These are phyloP conservation scores for Monsonia emarginata DNA, from an alignment of 441 rosid genomes.

Conservation along the genomic window DNA sequence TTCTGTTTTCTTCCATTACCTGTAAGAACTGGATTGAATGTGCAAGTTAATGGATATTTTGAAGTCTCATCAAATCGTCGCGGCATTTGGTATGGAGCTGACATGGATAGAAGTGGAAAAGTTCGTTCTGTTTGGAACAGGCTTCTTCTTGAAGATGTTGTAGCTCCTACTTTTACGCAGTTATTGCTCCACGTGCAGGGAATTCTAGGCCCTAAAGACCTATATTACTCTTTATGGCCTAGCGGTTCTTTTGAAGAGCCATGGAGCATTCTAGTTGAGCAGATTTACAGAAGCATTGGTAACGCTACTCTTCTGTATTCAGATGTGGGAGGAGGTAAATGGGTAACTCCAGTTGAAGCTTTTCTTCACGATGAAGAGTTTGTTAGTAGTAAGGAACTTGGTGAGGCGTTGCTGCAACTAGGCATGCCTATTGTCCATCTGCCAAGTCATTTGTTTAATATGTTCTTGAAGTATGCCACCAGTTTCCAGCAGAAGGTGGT, in stretches of 20 bases:
- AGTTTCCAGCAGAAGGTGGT: conserved; percentile 72
- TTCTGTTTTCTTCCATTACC: conserved; percentile 97
- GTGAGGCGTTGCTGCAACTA: conserved; percentile 62
- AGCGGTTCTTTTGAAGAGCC: conserved; percentile 88
- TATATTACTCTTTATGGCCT: conserved; percentile 79
- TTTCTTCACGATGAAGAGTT: conserved; percentile 81
- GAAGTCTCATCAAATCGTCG: conserved; percentile 98
- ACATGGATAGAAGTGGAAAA: conserved; percentile 98
- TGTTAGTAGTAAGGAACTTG: conserved; percentile 61
- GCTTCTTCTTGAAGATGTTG: conserved; percentile 86
- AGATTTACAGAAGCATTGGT: conserved; percentile 56
- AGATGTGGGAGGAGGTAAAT: conserved; percentile 63
- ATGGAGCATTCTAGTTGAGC: conserved; percentile 83
- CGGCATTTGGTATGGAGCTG: conserved; percentile 97
- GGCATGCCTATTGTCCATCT: conserved; percentile 84
- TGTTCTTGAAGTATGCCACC: conserved; percentile 60
- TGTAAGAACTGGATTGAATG: conserved; percentile 79
- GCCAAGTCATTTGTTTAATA: conserved; percentile 55
- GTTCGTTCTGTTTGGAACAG: conserved; percentile 91
- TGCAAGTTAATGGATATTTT: conserved; percentile 92
- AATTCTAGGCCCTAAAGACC: conserved; percentile 48
- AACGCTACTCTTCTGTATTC: conserved; percentile 60
- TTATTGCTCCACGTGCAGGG: conserved; percentile 65
- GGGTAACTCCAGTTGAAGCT: conserved; percentile 77
- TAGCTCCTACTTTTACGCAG: conserved; percentile 58